Evolutionary conservation across 768 basidiomycete species (phyloP).

Genomic region (Pholiota conissans): DNA sequence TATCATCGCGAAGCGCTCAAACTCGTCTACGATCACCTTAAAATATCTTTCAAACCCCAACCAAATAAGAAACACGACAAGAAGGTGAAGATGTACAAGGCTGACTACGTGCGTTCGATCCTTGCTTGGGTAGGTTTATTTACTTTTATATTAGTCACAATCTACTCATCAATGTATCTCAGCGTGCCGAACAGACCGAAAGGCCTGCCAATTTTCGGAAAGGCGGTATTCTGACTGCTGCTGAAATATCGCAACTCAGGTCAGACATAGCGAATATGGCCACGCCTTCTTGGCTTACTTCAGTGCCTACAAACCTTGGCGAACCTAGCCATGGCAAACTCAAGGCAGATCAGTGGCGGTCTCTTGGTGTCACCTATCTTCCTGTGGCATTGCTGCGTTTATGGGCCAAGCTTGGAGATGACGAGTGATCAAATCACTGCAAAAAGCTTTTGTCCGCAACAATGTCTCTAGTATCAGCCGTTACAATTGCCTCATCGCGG

Average conservation of each 20-base stretch:
- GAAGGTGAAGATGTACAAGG: too few species aligned
- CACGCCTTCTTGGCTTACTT: conserved; percentile 26
- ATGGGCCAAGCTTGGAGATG: conserved; percentile 21
- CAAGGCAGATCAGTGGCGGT: conserved; percentile 37
- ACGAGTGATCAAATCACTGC: not conserved
- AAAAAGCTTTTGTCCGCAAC: conserved; percentile 19
- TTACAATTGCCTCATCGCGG: conserved; percentile 24
- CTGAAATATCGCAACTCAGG: conserved; percentile 21
- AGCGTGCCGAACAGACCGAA: not conserved
- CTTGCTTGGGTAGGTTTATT: conserved; percentile 5
- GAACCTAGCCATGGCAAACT: conserved; percentile 25
- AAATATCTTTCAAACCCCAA: not conserved
- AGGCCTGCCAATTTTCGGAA: not conserved
- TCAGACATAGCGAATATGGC: conserved; percentile 19
- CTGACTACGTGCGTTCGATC: not conserved
- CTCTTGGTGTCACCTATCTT: conserved; percentile 29
- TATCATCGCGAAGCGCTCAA: too few species aligned
- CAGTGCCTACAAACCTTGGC: conserved; percentile 22
- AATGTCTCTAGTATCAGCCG: conserved; percentile 16
- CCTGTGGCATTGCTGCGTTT: conserved; percentile 32
- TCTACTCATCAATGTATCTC: not conserved
- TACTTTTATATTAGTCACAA: not conserved
- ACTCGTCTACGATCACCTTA: not conserved
- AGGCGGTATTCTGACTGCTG: conserved; percentile 1
- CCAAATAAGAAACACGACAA: not conserved